phyloP scores from a whole-genome alignment of 169 alveolate genomes.

The Plasmodium gonderi region DNA sequence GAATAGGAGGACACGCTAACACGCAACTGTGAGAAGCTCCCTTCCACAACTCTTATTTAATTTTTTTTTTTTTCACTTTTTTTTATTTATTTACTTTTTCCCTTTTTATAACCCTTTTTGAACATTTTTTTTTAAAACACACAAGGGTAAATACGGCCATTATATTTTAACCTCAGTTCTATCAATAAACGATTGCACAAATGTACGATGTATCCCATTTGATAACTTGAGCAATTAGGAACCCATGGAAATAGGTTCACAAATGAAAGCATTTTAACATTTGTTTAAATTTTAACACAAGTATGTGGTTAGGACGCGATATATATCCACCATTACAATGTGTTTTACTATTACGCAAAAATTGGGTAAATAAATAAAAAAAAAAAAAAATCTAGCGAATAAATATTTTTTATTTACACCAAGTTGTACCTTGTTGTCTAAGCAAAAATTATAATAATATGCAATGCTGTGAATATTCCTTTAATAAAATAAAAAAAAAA shows the following conservation, averaged over 20 bases:
- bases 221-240: background rate
- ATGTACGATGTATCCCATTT: no score
- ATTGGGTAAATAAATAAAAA: background rate
- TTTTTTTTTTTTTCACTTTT: constrained; percentile 14
- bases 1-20: background rate
- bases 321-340: background rate
- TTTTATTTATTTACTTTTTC: background rate
- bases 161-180: no score
- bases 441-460: background rate
- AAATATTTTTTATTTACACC: background rate
- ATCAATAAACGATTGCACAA: no score
- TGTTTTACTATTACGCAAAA: background rate
- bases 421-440: background rate
- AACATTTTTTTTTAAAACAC: no score
- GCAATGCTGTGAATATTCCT: background rate
- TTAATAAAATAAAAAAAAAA: background rate
- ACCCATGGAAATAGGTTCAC: background rate
- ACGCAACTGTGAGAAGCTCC: background rate
- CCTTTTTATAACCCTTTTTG: no score
- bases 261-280: background rate
- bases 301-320: background rate
- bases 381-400: background rate
- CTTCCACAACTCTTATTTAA: background rate
- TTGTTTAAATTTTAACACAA: background rate
- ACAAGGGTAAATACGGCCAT: no score